Conservation (phyloP, 352 stramenopile genomes). For the Phytophthora hybrid region DNA sequence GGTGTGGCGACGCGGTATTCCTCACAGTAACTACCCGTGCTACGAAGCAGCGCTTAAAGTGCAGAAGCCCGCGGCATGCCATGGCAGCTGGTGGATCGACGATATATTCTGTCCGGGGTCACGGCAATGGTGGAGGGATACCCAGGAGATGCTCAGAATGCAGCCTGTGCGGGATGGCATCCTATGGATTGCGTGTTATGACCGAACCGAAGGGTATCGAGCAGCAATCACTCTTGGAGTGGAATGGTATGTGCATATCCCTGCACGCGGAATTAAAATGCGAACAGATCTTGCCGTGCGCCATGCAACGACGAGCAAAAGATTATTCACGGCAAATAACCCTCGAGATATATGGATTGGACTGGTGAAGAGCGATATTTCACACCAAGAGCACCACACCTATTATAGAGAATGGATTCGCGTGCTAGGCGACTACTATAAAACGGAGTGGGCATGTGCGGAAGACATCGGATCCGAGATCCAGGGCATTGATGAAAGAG, state of each 20-base stretch:
- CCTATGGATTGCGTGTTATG: background rate
- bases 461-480: background rate
- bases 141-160: too few relatives aligned
- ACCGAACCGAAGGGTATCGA: background rate
- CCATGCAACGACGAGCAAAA: background rate
- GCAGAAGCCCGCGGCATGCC: too few relatives aligned
- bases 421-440: background rate
- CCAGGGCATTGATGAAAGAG: background rate
- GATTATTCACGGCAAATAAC: background rate
- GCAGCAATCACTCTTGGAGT: background rate
- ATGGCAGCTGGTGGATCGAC: too few relatives aligned
- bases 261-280: background rate
- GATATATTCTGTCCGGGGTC: too few relatives aligned
- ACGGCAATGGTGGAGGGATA: too few relatives aligned
- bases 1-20: background rate
- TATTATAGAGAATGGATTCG: background rate
- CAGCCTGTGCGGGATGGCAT: background rate
- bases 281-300: background rate
- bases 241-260: background rate
- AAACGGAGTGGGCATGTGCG: background rate
- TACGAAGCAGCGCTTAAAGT: background rate
- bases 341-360: background rate
- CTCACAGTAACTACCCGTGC: background rate
- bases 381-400: background rate
- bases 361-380: background rate